Conservation (phyloP, 805 yeast species). For the Blastobotrys chiropterorum region DNA sequence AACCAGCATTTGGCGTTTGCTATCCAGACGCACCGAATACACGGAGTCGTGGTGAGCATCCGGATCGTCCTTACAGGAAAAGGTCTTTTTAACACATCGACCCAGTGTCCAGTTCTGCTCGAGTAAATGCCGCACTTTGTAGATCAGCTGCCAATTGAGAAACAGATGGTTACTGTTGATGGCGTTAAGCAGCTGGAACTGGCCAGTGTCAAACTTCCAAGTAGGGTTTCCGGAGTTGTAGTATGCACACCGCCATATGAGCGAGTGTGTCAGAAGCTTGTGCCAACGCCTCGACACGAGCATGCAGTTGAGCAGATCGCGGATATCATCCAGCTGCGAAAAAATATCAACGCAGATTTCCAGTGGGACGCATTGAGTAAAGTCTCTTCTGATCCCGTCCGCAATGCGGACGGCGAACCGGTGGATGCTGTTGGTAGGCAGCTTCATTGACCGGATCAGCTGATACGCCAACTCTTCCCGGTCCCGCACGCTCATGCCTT, state of each 20-base stretch:
- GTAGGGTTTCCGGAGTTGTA: background rate
- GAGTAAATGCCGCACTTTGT: constrained; percentile 5
- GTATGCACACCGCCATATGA: constrained; percentile 22
- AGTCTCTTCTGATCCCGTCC: constrained; percentile 8
- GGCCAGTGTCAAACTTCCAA: constrained; percentile 2
- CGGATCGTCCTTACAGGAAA: background rate
- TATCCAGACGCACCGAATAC: constrained; percentile 67
- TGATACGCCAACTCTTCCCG: constrained; percentile 1
- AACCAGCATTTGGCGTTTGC: constrained; percentile 45
- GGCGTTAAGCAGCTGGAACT: background rate
- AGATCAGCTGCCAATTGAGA: constrained; percentile 6
- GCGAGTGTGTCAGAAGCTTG: constrained; percentile 9
- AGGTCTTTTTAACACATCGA: constrained; percentile 4
- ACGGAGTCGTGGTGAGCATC: constrained; percentile 68
- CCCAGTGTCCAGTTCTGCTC: constrained; percentile 12
- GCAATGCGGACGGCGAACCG: background rate
- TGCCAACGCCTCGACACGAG: constrained; percentile 22
- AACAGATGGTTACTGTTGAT: background rate
- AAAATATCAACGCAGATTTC: constrained; percentile 18
- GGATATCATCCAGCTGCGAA: constrained; percentile 13
- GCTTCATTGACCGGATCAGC: background rate
- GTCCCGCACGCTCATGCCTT: background rate
- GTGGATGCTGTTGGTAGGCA: background rate
- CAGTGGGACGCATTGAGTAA: constrained; percentile 14
- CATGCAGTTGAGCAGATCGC: constrained; percentile 14